A percentile compares a stretch with the other conserved stretches of the same genome.
phyloP scores from a whole-genome alignment of 441 rosid species.

The Corymbia calophylla region DNA sequence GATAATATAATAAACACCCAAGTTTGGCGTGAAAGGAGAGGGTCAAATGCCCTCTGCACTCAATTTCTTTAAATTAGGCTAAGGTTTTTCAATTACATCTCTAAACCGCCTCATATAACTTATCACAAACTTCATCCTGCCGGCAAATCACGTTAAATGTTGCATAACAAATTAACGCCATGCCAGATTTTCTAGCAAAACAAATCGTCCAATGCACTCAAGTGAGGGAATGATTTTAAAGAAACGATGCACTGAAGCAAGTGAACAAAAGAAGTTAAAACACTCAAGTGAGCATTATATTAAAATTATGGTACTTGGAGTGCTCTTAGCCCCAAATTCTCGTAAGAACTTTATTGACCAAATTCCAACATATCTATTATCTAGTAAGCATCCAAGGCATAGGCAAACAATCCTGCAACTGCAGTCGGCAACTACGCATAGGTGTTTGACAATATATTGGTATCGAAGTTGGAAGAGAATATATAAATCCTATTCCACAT shows the following conservation, averaged over 20 bases:
- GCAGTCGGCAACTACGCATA: background rate
- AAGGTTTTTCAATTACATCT: no score
- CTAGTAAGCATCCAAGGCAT: background rate
- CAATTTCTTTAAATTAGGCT: no score
- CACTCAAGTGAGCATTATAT: background rate
- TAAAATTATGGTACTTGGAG: background rate
- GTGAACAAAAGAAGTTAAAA: background rate
- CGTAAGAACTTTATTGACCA: no score
- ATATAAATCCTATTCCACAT: background rate
- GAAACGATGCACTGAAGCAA: background rate
- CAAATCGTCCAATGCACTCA: no score
- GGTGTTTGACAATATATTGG: background rate
- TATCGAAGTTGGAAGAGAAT: background rate
- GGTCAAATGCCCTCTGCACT: no score
- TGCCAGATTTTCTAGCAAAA: fast-evolving
- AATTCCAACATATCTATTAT: background rate
- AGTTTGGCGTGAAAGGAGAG: no score
- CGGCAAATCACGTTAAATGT: no score
- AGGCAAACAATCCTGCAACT: background rate
- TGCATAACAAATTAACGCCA: background rate
- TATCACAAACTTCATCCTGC: no score
- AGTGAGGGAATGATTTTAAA: background rate
- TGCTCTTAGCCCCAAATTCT: background rate
- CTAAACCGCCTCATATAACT: no score
- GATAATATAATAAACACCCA: no score